phyloP scores from a whole-genome alignment of 176 grass and related monocot species.

The Triticum monococcum region DNA sequence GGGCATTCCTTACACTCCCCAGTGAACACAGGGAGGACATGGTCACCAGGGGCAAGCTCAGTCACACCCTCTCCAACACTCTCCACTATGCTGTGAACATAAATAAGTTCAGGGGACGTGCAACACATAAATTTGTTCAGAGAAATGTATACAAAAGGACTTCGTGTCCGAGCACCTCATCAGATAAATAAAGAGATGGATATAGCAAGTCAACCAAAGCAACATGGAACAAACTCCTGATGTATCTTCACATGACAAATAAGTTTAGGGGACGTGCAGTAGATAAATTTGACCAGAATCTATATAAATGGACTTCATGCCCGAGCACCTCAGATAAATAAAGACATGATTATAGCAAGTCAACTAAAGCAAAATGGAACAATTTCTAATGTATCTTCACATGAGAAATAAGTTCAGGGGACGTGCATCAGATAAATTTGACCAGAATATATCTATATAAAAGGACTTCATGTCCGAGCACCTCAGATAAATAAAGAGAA shows the following conservation, averaged over 20 bases:
- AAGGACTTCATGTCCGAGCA: background rate
- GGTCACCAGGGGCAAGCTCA: constrained; percentile 74
- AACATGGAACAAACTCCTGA: background rate
- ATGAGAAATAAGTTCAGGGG: background rate
- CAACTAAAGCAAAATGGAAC: background rate
- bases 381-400: background rate
- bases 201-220: background rate
- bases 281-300: background rate
- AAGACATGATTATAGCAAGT: background rate
- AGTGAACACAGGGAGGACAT: constrained; percentile 91
- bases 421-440: background rate
- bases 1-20: constrained; percentile 84
- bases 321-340: background rate
- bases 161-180: background rate
- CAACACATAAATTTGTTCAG: background rate
- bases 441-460: background rate
- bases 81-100: constrained; percentile 66
- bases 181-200: background rate
- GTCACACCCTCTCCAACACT: constrained; percentile 85
- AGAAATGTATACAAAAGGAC: constrained; percentile 3
- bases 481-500: background rate
- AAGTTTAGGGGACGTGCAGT: background rate
- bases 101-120: background rate
- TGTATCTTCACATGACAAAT: background rate
- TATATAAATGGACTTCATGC: background rate